Evolutionary conservation across 768 basidiomycete genomes (phyloP).

Genomic region (Psilocybe azurescens): DNA sequence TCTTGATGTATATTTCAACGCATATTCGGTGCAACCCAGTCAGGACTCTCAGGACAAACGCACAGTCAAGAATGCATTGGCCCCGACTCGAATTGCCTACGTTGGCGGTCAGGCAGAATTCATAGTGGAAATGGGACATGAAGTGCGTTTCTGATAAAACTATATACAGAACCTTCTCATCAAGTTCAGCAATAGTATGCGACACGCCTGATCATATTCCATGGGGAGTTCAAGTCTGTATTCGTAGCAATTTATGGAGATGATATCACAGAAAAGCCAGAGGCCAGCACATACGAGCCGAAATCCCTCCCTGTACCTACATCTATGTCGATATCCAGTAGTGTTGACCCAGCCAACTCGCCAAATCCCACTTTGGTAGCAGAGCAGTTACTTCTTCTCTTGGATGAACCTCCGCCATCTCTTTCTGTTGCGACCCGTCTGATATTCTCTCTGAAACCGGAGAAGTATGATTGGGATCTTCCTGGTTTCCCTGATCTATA

Average conservation of each 20-base stretch:
- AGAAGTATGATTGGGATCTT: constrained; percentile 81
- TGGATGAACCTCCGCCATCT: constrained; percentile 61
- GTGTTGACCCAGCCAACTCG: constrained; percentile 65
- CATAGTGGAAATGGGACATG: constrained; percentile 68
- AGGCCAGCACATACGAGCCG: constrained; percentile 47
- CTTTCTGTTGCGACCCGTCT: constrained; percentile 70
- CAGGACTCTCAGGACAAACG: constrained; percentile 59
- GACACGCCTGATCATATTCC: constrained; percentile 81
- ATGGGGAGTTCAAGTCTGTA: constrained; percentile 70
- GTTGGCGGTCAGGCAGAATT: constrained; percentile 72
- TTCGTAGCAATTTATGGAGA: constrained; percentile 72
- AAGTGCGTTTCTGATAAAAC: constrained; percentile 47
- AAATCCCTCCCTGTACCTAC: constrained; percentile 38
- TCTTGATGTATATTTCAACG: constrained; percentile 78
- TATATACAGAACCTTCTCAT: not conserved
- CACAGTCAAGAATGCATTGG: constrained; percentile 71
- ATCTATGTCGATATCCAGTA: constrained; percentile 47
- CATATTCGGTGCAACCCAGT: constrained; percentile 51
- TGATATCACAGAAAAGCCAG: constrained; percentile 45
- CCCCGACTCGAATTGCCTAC: constrained; percentile 75
- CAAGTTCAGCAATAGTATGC: constrained; percentile 50
- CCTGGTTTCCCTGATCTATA: constrained; percentile 75
- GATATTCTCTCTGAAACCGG: constrained; percentile 81
- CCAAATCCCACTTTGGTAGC: constrained; percentile 68
- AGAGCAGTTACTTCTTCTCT: constrained; percentile 60